Conservation (phyloP, 495 filamentous ascomycete genomes). For the Aspergillus homomorphus region DNA sequence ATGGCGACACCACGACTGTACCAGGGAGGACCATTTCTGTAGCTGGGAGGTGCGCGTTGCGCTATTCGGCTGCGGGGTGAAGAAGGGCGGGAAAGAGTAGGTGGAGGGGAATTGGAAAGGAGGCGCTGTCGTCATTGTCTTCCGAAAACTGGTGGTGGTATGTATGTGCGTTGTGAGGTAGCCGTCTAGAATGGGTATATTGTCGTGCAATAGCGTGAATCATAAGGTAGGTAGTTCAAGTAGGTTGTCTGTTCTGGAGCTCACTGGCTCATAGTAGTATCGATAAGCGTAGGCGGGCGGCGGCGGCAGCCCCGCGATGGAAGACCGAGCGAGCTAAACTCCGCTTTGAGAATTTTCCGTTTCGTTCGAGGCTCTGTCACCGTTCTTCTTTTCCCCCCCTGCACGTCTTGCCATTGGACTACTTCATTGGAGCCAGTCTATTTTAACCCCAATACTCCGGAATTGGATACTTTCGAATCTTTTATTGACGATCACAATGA, state of each 20-base stretch:
- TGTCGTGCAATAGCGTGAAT: no score
- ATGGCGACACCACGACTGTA: slow-evolving; percentile 78
- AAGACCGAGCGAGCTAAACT: not conserved
- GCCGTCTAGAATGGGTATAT: no score
- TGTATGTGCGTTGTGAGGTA: not conserved
- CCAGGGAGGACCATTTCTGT: slow-evolving; percentile 77
- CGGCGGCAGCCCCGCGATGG: not conserved
- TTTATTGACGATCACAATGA: slow-evolving; percentile 37
- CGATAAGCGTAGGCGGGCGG: not conserved
- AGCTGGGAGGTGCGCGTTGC: slow-evolving; percentile 74
- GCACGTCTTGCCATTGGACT: not conserved
- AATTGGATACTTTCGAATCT: not conserved
- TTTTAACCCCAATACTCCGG: slow-evolving; percentile 2
- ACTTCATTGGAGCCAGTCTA: no score
- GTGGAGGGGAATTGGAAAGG: slow-evolving; percentile 41
- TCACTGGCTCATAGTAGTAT: not conserved
- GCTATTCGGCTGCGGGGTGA: slow-evolving; percentile 69
- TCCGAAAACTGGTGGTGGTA: not conserved
- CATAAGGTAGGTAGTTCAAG: no score
- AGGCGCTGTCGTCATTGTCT: slow-evolving; percentile 19
- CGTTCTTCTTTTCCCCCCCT: not conserved
- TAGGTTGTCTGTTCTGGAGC: no score
- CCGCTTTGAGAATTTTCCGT: not conserved
- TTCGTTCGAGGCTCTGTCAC: no score
- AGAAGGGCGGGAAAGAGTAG: slow-evolving; percentile 57